Base-by-base conservation (phyloP, 768 basidiomycete species). In the Strobilomyces confusus region DNA sequence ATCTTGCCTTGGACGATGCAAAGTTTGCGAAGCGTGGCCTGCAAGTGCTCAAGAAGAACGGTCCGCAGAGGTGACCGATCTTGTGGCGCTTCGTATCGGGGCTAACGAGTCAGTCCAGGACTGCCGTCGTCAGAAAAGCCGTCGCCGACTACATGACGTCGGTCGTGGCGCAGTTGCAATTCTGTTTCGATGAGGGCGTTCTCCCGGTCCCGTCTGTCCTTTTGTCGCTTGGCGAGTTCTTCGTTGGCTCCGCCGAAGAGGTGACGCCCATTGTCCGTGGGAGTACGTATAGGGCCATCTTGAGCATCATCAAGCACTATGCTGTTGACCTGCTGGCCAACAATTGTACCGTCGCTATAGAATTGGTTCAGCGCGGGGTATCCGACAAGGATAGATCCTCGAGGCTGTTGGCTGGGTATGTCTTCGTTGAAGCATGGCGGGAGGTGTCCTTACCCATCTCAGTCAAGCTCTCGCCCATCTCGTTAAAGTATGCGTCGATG, bases 361-460 rank as follows among this genome's bases (percentile, higher is more conserved):
- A 77, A 23, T 58, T 81, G 7, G 63, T 82, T 9, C 72, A 76
- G 47, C 69, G 68, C 20, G 84, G 82, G 4, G 65, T 87, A 55
- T 71, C 63, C 11, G 79, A 86, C 57, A 67, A 63, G 36, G 78
- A 86, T 56, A 76, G 89, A 51, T 76, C 74, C 38, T 80, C 84
- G 20, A 78, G 89, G 34, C 63, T 91, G 15, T 72, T 75, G 56
- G 85, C 89, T 48, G 89, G 89, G 89, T 90, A 67, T 59, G 80
- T 67, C 36, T 1, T 49, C 19, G 4, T 33, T 25, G 20, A 20
- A 5, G 17, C 4, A 3, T 12, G 23, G 6, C n/a, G 17, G 23
- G 25, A 5, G 33, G 22, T 38, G 22, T 52, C 34, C 49, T 69
- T 42, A 67, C 43, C 32, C 40, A n/a, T 54, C 34, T 47, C 33